Evolutionary conservation across 306 rosid genomes (phyloP).

Genomic region (Vigna trinervia): DNA sequence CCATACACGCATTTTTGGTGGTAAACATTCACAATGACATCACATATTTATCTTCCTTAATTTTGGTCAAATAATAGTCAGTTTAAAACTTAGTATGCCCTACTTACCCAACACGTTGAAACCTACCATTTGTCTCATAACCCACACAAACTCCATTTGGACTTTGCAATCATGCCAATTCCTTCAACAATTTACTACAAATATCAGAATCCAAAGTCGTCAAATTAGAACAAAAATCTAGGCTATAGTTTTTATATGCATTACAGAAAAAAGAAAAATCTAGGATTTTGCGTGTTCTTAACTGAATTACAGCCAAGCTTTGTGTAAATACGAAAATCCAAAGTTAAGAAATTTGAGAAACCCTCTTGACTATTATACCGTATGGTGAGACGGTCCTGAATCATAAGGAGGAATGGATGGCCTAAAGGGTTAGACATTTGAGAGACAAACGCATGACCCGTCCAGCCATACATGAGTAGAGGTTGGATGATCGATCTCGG

Average conservation of each 20-base stretch:
- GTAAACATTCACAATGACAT: slow-evolving; percentile 26
- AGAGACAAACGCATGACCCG: no score
- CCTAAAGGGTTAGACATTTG: no score
- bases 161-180: neutral
- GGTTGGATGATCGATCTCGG: no score
- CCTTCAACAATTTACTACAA: neutral
- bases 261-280: neutral
- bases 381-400: no score
- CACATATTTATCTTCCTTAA: neutral
- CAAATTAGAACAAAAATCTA: neutral
- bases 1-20: slow-evolving; percentile 16
- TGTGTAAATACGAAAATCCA: neutral
- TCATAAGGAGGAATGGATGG: no score
- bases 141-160: neutral
- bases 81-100: neutral
- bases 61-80: neutral
- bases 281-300: no score
- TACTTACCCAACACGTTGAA: neutral
- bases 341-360: neutral
- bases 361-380: neutral
- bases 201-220: slow-evolving; percentile 1
- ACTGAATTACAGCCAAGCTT: no score
- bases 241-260: neutral
- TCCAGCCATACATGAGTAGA: no score
- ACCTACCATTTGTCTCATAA: neutral